phyloP scores from a whole-genome alignment of 352 stramenopile species.

The Globisporangium echinulatum region DNA sequence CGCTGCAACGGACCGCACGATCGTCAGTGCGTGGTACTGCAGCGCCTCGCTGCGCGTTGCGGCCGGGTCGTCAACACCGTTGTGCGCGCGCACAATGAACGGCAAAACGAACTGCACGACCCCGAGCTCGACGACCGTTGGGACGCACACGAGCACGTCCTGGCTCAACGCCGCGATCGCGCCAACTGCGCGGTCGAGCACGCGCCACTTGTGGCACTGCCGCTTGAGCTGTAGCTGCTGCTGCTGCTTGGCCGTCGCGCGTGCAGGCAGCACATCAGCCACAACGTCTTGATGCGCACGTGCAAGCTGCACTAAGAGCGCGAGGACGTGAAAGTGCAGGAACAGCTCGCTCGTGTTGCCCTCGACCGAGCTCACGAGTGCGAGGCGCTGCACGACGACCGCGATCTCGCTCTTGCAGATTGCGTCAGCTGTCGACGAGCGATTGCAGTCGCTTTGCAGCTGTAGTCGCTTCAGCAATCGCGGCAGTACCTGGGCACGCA shows the following conservation, averaged over 20 bases:
- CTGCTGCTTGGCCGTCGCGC: conserved; percentile 9
- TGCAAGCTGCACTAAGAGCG: conserved; percentile 31
- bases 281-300: conserved; percentile 1
- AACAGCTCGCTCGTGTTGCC: conserved; percentile 69
- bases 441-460: conserved; percentile 7
- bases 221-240: conserved; percentile 5
- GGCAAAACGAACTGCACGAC: conserved; percentile 33
- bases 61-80: conserved; percentile 2
- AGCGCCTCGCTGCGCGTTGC: conserved; percentile 23
- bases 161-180: conserved; percentile 54
- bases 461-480: conserved; percentile 71
- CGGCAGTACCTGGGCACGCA: conserved; percentile 55
- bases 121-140: conserved; percentile 33
- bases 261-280: too few relatives aligned
- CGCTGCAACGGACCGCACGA: conserved; percentile 44
- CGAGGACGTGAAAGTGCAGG: conserved; percentile 54
- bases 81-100: conserved; percentile 16
- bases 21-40: conserved; percentile 41
- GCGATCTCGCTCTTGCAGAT: conserved; percentile 61
- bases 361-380: conserved; percentile 48
- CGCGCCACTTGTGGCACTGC: conserved; percentile 25
- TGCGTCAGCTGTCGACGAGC: background rate
- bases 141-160: conserved; percentile 57
- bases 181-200: conserved; percentile 37
- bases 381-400: conserved; percentile 37